Evolutionary conservation across 2,329 filamentous ascomycete genomes (phyloP), one percentile per base, ranked within the genome.

Genomic region (Sporothrix euskadiensis): DNA sequence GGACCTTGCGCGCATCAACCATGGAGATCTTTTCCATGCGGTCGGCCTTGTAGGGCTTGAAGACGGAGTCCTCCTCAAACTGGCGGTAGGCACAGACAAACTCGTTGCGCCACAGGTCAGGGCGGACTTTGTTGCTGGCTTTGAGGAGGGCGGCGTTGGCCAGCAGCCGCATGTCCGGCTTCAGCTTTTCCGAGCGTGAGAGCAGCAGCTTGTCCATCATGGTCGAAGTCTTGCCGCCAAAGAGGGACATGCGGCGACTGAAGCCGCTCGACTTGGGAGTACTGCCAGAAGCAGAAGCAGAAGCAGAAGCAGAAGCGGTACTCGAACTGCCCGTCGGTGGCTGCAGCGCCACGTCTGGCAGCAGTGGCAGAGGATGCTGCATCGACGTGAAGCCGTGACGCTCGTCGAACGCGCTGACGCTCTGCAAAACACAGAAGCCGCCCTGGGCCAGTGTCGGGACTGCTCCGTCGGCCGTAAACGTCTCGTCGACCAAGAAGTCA

Each of bases 1-100:
- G 86, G 19, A 94, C 87, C 80, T 94, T 94, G 56, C 93, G 88
- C 1, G 89, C 91, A 75, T 95, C 92, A 9, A 86, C 83, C 12
- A 89, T 82, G 0, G 87, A 86, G 0, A 91, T 79, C 78, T 88
- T 89, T 49, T 89, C 87, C 6, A 80, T 74, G 73, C 88, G 88
- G 73, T 91, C 88, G 0, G 83, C 82, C 74, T 87, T 89, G 26
- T 83, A 82, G 1, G 86, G 84, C 0, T 82, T 81, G 66, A 85
- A 81, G 26, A 87, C 80, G 8, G 84, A 85, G 7, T 88, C 85
- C 71, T 89, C 87, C 78, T 96, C 93, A 73, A 94, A 95, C 2
- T 84, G 84, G 3, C 88, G 85, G 78, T 94, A 96, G 0, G 90
- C 88, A 71, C 85, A 83, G 1, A 96, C 90, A 2, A 95, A 85